Conservation (phyloP, 208 protist species). For the Acanthamoeba triangularis region DNA sequence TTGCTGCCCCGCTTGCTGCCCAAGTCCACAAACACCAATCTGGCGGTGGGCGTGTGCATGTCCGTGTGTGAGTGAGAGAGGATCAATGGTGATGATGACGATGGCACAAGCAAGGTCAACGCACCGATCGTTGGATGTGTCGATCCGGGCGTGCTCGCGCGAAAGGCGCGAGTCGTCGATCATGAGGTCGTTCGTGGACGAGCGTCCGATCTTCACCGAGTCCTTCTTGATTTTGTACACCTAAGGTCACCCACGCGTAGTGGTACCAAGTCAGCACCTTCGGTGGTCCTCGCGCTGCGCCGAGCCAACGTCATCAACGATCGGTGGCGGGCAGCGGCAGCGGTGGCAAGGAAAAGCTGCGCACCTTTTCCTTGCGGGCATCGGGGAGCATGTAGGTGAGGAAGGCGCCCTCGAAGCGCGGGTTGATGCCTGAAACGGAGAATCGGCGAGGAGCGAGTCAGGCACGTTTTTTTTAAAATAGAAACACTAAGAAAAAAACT, state of each 20-base stretch:
- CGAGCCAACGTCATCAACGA: no score
- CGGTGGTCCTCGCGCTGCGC: no score
- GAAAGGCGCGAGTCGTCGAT: constrained; percentile 26
- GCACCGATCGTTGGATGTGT: constrained; percentile 13
- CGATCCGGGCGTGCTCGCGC: constrained; percentile 36
- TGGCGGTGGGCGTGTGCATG: background rate
- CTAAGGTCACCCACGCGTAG: background rate
- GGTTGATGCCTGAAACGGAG: background rate
- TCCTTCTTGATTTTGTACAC: constrained; percentile 70
- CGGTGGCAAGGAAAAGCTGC: no score
- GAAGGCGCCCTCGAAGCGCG: background rate
- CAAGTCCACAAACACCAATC: constrained; percentile 58
- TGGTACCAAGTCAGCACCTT: no score
- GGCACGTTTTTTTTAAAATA: no score
- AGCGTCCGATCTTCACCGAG: constrained; percentile 14
- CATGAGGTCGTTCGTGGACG: constrained; percentile 15
- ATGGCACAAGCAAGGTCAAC: background rate
- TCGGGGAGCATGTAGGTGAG: constrained; percentile 36
- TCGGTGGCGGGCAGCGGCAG: no score
- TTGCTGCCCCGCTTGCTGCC: constrained; percentile 39
- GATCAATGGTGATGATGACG: background rate
- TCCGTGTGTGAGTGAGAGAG: background rate
- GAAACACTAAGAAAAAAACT: no score
- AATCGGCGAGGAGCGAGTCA: background rate
- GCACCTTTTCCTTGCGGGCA: constrained; percentile 12